Evolutionary conservation across 352 stramenopile species (phyloP).

Genomic region (Peronospora destructor): DNA sequence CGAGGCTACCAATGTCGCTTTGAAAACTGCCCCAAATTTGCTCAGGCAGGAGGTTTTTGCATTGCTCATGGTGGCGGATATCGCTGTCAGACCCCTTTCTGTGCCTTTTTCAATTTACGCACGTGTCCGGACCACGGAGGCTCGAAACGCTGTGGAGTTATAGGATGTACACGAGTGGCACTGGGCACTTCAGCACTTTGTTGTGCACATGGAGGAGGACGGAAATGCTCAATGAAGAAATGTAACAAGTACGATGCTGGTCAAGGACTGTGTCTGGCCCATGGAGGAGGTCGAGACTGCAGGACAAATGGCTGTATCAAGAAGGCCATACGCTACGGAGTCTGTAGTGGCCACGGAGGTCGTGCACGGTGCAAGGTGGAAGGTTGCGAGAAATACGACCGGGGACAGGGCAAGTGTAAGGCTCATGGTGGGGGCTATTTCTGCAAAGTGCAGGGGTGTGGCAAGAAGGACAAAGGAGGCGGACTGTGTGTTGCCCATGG

Average conservation of each 20-base stretch:
- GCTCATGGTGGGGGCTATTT: slow-evolving; percentile 74
- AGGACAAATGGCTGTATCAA: slow-evolving; percentile 54
- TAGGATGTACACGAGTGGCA: slow-evolving; percentile 48
- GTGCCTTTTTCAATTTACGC: slow-evolving; percentile 58
- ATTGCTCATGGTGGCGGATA: slow-evolving; percentile 61
- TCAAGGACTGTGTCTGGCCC: slow-evolving; percentile 53
- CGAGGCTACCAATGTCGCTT: slow-evolving; percentile 42
- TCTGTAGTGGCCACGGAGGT: slow-evolving; percentile 68
- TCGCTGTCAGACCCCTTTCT: slow-evolving; percentile 66
- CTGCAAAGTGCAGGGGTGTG: slow-evolving; percentile 66
- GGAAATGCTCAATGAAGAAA: slow-evolving; percentile 62
- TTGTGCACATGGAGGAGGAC: slow-evolving; percentile 57
- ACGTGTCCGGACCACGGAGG: slow-evolving; percentile 72
- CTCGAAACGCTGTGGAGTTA: slow-evolving; percentile 52
- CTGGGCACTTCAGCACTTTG: slow-evolving; percentile 44
- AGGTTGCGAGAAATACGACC: slow-evolving; percentile 70
- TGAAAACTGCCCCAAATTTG: slow-evolving; percentile 47
- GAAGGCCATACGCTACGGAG: slow-evolving; percentile 69
- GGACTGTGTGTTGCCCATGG: slow-evolving; percentile 72
- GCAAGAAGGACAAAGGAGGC: slow-evolving; percentile 80
- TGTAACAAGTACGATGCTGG: slow-evolving; percentile 73
- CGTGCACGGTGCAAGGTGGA: slow-evolving; percentile 67
- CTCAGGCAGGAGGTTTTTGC: slow-evolving; percentile 56
- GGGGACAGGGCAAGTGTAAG: slow-evolving; percentile 75
- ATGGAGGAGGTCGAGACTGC: slow-evolving; percentile 65